A percentile compares a stretch with the other conserved stretches of the same genome.
Evolutionary conservation across 345 rosid genomes (phyloP).

Genomic region (Gossypium turneri): DNA sequence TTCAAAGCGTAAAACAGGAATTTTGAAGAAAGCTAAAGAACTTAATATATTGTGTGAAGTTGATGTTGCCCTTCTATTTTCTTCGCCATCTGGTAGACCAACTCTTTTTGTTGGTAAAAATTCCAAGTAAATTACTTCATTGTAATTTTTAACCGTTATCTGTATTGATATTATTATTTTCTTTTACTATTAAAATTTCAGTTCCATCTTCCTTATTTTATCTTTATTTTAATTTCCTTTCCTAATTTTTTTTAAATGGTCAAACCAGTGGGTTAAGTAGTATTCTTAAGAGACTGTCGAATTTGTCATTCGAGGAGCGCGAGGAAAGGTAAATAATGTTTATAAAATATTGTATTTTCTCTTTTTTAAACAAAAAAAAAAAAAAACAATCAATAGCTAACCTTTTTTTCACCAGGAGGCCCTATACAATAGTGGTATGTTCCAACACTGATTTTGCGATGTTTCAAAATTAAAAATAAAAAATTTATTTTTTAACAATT

Average conservation of each 20-base stretch:
- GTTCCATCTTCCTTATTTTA: background rate
- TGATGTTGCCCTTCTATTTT: slow-evolving; percentile 28
- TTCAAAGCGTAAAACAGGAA: slow-evolving; percentile 41
- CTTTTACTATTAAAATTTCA: background rate
- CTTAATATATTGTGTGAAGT: slow-evolving; percentile 23
- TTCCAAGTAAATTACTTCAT: background rate
- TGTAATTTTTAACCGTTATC: background rate
- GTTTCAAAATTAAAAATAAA: no score
- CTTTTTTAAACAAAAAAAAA: no score
- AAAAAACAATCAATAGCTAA: no score
- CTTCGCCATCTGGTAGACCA: slow-evolving; percentile 26
- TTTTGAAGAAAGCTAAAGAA: slow-evolving; percentile 34
- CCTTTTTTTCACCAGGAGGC: slow-evolving; percentile 17
- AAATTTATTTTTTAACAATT: no score
- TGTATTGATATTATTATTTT: no score
- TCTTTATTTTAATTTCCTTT: background rate
- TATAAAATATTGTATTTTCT: background rate
- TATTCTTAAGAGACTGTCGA: slow-evolving; percentile 19
- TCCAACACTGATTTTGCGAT: no score
- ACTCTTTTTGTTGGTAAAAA: slow-evolving; percentile 20
- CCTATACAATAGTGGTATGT: no score
- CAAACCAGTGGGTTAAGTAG: slow-evolving; percentile 19
- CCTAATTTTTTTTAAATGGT: no score
- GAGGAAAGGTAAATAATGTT: slow-evolving; percentile 28
- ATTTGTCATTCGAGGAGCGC: background rate